A percentile compares a stretch with the other conserved stretches of the same genome.
Evolutionary conservation across 78 protist species (phyloP).

Genomic region (Anaeramoeba ignava): DNA sequence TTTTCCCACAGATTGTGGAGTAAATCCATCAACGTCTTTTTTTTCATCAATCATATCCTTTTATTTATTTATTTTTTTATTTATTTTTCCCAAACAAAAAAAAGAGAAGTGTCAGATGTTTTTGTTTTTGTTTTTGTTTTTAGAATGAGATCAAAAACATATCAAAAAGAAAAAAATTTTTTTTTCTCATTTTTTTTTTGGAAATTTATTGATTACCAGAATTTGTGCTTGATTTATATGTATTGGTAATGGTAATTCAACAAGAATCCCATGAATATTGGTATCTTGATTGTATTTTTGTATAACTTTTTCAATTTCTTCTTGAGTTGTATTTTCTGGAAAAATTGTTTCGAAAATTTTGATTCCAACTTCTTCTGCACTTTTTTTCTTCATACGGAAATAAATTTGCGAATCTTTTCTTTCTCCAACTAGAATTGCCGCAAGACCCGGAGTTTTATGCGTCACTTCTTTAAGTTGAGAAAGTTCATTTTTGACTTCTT

Average conservation of each 20-base stretch:
- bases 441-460: slow-evolving; percentile 45
- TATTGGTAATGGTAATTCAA: slow-evolving; percentile 85
- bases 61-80: too few relatives aligned
- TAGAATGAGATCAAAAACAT: too few relatives aligned
- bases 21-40: slow-evolving; percentile 87
- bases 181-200: too few relatives aligned
- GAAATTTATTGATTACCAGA: too few relatives aligned
- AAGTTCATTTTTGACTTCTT: too few relatives aligned
- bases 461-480: too few relatives aligned
- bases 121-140: too few relatives aligned
- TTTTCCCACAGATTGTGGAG: slow-evolving; percentile 49
- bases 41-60: slow-evolving; percentile 16
- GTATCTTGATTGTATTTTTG: slow-evolving; percentile 16
- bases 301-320: too few relatives aligned
- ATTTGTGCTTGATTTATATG: slow-evolving; percentile 59
- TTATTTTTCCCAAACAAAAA: too few relatives aligned
- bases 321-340: too few relatives aligned
- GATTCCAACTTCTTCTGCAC: slow-evolving; percentile 33
- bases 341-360: not conserved
- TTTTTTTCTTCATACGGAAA: slow-evolving; percentile 51
- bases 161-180: too few relatives aligned
- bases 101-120: too few relatives aligned
- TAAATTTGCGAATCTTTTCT: slow-evolving; percentile 37
- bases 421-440: slow-evolving; percentile 40
- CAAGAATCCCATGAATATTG: slow-evolving; percentile 50